Percentiles rank a stretch among this genome's conserved stretches.
Conservation (phyloP, 352 stramenopile species). For the Pythium chondricola region DNA sequence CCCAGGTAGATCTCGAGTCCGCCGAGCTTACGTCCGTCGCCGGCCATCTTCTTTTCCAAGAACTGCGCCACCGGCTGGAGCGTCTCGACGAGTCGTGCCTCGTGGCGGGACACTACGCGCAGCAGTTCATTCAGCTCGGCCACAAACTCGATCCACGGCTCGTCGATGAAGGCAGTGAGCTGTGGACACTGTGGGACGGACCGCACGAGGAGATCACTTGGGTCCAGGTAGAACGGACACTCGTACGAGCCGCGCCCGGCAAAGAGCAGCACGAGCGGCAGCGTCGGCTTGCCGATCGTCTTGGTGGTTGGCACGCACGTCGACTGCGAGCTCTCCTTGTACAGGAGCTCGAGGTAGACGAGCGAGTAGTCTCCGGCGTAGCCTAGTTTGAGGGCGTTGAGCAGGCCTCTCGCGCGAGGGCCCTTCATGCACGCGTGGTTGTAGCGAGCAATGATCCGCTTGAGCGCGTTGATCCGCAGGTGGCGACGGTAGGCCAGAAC, state of each 20-base stretch:
- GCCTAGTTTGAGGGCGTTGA: conserved; percentile 74
- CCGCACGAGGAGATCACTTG: conserved; percentile 72
- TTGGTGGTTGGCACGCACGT: conserved; percentile 65
- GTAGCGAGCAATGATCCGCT: conserved; percentile 68
- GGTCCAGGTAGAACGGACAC: conserved; percentile 72
- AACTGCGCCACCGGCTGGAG: conserved; percentile 60
- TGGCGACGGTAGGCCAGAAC: conserved; percentile 64
- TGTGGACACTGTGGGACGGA: conserved; percentile 74
- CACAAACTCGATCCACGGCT: conserved; percentile 81
- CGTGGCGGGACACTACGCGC: conserved; percentile 57
- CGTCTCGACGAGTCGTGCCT: conserved; percentile 42
- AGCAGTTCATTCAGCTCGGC: conserved; percentile 73
- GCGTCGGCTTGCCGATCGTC: conserved; percentile 62
- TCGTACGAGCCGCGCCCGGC: conserved; percentile 74
- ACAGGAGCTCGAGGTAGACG: conserved; percentile 70
- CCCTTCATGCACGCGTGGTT: conserved; percentile 83
- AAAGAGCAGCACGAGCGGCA: conserved; percentile 73
- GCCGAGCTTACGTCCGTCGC: conserved; percentile 28
- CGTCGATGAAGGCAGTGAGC: conserved; percentile 80
- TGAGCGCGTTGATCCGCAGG: conserved; percentile 68
- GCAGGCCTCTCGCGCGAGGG: conserved; percentile 48
- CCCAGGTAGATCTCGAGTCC: conserved; percentile 67
- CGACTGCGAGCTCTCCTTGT: conserved; percentile 68
- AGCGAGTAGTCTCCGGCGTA: conserved; percentile 78
- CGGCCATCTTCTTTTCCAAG: conserved; percentile 48